These are phyloP conservation scores for Besnoitia besnoiti DNA, from an alignment of 169 alveolate species.

Conservation along the genomic window DNA sequence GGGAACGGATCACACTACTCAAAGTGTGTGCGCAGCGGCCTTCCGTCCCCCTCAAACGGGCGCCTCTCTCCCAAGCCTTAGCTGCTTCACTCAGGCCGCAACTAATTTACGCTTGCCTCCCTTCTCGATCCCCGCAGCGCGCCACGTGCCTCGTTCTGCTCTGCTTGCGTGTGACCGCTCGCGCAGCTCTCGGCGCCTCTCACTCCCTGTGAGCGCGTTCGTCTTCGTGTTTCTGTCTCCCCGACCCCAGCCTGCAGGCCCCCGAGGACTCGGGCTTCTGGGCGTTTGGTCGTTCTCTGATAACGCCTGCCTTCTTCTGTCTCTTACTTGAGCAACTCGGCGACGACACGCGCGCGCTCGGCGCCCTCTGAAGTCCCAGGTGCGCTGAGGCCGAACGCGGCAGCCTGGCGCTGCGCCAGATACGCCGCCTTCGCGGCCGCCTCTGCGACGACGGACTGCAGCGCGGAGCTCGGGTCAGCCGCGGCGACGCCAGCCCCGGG, in stretches of 20 bases:
- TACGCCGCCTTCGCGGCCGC: conserved; percentile 70
- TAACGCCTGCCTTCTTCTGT: background rate
- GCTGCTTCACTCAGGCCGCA: no score
- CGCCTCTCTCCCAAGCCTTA: no score
- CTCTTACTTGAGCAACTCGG: conserved; percentile 47
- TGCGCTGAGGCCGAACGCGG: conserved; percentile 40
- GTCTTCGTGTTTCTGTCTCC: background rate
- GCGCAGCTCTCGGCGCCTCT: background rate
- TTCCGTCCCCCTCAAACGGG: no score
- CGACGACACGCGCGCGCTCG: conserved; percentile 57
- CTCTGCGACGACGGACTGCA: conserved; percentile 68
- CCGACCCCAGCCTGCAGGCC: background rate
- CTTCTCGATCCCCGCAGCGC: no score
- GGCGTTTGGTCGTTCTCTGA: background rate
- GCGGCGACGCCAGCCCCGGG: no score
- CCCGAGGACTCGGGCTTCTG: background rate
- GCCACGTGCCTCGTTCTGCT: no score
- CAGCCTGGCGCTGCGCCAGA: conserved; percentile 57
- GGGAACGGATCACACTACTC: no score
- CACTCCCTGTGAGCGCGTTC: background rate
- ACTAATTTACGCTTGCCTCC: no score
- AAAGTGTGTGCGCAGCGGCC: no score
- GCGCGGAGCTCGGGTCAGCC: background rate
- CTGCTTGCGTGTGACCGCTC: no score
- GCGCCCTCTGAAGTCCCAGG: conserved; percentile 56